Percentiles rank a stretch among this genome's conserved stretches.
Evolutionary conservation across 2,329 filamentous ascomycete species (phyloP).

Genomic region (Pseudogymnoascus sp.): DNA sequence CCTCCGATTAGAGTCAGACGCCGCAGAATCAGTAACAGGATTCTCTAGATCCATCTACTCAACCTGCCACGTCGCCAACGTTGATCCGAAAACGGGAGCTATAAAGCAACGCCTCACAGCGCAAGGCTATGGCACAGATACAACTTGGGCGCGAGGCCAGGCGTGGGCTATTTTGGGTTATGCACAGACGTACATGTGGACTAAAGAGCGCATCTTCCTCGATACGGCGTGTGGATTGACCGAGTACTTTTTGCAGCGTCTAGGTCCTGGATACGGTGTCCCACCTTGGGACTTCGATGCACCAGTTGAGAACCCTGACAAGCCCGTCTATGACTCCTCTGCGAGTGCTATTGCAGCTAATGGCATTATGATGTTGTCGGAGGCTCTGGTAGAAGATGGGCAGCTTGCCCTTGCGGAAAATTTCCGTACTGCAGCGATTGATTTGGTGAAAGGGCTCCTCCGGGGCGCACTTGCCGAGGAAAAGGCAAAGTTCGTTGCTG

Average conservation of each 20-base stretch:
- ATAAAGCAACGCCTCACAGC: constrained; percentile 33
- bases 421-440: constrained; percentile 16
- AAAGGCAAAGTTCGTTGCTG: constrained; percentile 14
- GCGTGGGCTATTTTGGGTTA: constrained; percentile 44
- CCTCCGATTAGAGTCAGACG: constrained; percentile 31
- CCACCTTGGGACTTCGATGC: constrained; percentile 18
- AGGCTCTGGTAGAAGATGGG: constrained; percentile 25
- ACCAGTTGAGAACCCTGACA: constrained; percentile 15
- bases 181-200: constrained; percentile 42
- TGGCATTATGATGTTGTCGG: constrained; percentile 34
- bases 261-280: constrained; percentile 19
- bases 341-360: constrained; percentile 37
- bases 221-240: constrained; percentile 37
- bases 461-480: constrained; percentile 16
- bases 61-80: constrained; percentile 35
- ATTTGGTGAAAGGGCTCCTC: constrained; percentile 21
- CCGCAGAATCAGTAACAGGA: constrained; percentile 3
- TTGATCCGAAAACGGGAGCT: constrained; percentile 30
- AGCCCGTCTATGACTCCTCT: constrained; percentile 31
- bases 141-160: constrained; percentile 40
- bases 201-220: constrained; percentile 34
- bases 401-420: constrained; percentile 8
- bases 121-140: constrained; percentile 33
- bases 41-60: constrained; percentile 19
- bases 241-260: constrained; percentile 38